Evolutionary conservation across 805 yeast genomes (phyloP).

Genomic region (Torulaspora quercuum): DNA sequence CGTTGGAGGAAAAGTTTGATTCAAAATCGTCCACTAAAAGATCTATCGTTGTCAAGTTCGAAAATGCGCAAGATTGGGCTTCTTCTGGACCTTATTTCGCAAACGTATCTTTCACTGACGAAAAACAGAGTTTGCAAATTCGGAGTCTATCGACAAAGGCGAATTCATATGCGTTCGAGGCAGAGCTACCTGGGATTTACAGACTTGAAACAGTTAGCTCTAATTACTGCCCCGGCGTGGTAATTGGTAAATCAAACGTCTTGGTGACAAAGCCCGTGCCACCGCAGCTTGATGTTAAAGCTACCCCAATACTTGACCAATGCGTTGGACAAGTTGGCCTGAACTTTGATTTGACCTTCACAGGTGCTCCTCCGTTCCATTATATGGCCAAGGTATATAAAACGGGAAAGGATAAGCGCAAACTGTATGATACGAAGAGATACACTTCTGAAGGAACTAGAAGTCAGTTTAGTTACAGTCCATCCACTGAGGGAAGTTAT

Average conservation of each 20-base stretch:
- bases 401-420: constrained; percentile 35
- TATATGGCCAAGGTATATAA: constrained; percentile 61
- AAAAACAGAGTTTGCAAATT: constrained; percentile 21
- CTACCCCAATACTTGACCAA: constrained; percentile 63
- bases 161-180: constrained; percentile 36
- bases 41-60: constrained; percentile 36
- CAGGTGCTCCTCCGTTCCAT: constrained; percentile 81
- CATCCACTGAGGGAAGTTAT: constrained; percentile 77
- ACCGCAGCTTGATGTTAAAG: constrained; percentile 44
- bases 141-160: constrained; percentile 31
- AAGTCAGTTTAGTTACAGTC: constrained; percentile 63
- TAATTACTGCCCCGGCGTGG: constrained; percentile 61
- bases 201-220: constrained; percentile 52
- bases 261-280: constrained; percentile 56
- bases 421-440: constrained; percentile 38
- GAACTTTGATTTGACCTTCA: constrained; percentile 59
- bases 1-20: constrained; percentile 42
- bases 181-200: constrained; percentile 65
- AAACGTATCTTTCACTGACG: constrained; percentile 34
- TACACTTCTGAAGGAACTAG: constrained; percentile 43
- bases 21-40: constrained; percentile 40
- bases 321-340: constrained; percentile 94
- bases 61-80: constrained; percentile 24
- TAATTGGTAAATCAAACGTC: constrained; percentile 53
- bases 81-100: constrained; percentile 38